Percentiles rank a stretch among this genome's conserved stretches.
Conservation (phyloP, 345 rosid species). For the Laguncularia racemosa region DNA sequence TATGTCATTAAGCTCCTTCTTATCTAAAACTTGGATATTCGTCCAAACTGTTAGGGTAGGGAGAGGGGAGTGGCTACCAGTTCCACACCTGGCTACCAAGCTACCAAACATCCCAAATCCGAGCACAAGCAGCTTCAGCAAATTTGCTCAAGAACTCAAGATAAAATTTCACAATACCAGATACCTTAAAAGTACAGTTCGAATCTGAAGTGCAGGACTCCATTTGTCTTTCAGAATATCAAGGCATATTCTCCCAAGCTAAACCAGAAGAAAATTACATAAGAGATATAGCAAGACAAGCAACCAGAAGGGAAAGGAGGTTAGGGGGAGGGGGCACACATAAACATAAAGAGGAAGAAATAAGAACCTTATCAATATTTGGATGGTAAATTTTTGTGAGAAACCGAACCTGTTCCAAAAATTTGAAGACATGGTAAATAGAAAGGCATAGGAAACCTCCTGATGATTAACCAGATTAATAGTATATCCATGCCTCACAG, state of each 20-base stretch:
- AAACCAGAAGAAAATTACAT: neutral
- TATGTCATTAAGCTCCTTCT: too few relatives aligned
- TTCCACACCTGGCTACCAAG: too few relatives aligned
- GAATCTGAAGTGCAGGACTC: slow-evolving; percentile 59
- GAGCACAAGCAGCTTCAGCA: too few relatives aligned
- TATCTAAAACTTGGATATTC: too few relatives aligned
- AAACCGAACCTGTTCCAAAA: slow-evolving; percentile 18
- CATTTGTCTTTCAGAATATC: slow-evolving; percentile 64
- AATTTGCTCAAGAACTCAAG: neutral
- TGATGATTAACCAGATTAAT: neutral
- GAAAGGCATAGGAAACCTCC: neutral
- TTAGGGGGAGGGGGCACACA: neutral
- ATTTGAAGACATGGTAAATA: neutral
- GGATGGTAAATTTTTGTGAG: slow-evolving; percentile 24
- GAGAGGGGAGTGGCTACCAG: too few relatives aligned
- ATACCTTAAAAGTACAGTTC: slow-evolving; percentile 54
- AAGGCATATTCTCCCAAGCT: slow-evolving; percentile 69
- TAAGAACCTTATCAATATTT: slow-evolving; percentile 17
- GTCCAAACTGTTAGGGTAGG: too few relatives aligned
- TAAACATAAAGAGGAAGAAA: neutral
- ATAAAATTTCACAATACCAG: neutral
- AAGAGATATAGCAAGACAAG: neutral
- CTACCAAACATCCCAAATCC: too few relatives aligned
- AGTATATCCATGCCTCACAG: neutral
- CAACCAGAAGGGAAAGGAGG: neutral